phyloP scores from a whole-genome alignment of 805 yeast genomes.

The Cyberlindnera saturnus region DNA sequence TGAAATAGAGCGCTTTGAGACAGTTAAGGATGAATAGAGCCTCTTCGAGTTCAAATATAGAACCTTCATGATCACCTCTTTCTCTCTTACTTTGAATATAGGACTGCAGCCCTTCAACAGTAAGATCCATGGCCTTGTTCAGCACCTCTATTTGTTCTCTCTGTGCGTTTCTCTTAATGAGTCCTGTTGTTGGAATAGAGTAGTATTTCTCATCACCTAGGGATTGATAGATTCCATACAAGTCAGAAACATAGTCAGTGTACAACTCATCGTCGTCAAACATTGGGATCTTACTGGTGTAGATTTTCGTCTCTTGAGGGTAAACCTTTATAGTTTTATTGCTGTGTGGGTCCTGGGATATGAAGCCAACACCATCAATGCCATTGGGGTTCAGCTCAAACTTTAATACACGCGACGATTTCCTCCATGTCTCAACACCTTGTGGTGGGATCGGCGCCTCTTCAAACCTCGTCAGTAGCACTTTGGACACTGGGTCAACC shows the following conservation, averaged over 20 bases:
- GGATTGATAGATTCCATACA: conserved; percentile 49
- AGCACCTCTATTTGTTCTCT: conserved; percentile 31
- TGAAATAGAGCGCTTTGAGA: conserved; percentile 46
- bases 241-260: conserved; percentile 38
- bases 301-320: conserved; percentile 36
- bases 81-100: conserved; percentile 27
- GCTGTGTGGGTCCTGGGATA: conserved; percentile 25
- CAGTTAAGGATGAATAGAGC: conserved; percentile 50
- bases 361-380: conserved; percentile 34
- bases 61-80: conserved; percentile 24
- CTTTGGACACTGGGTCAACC: conserved; percentile 22
- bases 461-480: conserved; percentile 26
- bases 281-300: conserved; percentile 34
- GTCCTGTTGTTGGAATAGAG: conserved; percentile 34
- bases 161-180: conserved; percentile 27
- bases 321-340: conserved; percentile 23
- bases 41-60: conserved; percentile 36
- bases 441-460: conserved; percentile 29
- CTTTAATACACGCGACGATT: conserved; percentile 31
- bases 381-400: conserved; percentile 43
- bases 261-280: conserved; percentile 37
- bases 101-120: conserved; percentile 28
- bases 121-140: conserved; percentile 29
- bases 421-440: conserved; percentile 28
- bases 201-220: conserved; percentile 38